A percentile compares a stretch with the other conserved stretches of the same genome.
phyloP scores from a whole-genome alignment of 257 asterid species.

The Nicotiana noctiflora region DNA sequence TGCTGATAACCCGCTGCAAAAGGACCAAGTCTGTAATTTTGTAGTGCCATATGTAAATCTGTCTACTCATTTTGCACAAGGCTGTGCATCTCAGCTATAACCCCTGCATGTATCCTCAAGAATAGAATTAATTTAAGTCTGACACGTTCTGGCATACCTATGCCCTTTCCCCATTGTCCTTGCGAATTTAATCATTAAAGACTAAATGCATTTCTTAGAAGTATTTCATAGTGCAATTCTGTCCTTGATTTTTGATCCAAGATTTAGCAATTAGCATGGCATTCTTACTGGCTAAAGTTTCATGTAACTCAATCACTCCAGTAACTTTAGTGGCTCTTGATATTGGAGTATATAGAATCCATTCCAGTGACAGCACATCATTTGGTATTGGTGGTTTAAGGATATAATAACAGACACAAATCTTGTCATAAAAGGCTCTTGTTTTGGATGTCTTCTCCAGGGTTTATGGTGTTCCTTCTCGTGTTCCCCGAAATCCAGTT shows the following conservation, averaged over 20 bases:
- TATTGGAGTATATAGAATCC: background rate
- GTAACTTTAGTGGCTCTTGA: constrained; percentile 3
- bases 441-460: background rate
- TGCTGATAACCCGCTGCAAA: background rate
- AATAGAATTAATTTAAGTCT: background rate
- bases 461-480: background rate
- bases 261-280: background rate
- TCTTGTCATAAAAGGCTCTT: background rate
- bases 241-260: background rate
- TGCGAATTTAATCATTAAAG: background rate
- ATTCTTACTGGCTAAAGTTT: background rate
- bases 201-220: background rate
- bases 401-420: background rate
- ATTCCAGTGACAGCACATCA: background rate
- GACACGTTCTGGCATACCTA: no score
- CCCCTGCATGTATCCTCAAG: background rate
- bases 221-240: background rate
- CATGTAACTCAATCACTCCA: background rate
- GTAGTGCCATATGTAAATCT: background rate
- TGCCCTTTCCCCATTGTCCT: background rate
- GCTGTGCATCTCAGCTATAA: background rate
- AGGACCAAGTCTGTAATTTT: background rate
- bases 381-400: background rate
- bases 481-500: background rate
- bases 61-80: background rate